Base-by-base conservation (phyloP, 2,329 filamentous ascomycete species). In the Hypoxylon sp. region DNA sequence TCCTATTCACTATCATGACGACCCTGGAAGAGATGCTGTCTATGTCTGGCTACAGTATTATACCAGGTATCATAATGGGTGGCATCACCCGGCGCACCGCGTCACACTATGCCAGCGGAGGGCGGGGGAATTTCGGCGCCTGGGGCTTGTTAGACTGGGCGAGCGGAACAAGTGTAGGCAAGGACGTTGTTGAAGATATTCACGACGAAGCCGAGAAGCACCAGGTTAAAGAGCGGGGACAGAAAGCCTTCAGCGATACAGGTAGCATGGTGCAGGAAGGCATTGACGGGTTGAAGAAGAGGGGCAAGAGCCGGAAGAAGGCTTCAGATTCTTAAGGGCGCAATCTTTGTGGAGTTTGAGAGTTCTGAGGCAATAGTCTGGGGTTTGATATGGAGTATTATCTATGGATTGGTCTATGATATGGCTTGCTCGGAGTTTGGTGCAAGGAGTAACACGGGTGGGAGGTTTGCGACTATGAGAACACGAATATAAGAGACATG, bases 1-100 rank as follows among this genome's bases (percentile, higher is more conserved):
- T 92, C 60, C 73, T 91, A 9, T 86, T 92, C 67, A 81, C 89
- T 14, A 83, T 84, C 0, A 74, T 93, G 25, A 85, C 86, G 67
- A 91, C 89, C 2, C 73, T 89, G 0, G 89, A 93, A 69, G 90
- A 92, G 69, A 87, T 88, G 0, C 80, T 92, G 50, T 81, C 88
- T 27, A 88, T 87, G 78, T 91, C 88, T 0, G 90, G 91, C 0
- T 94, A 93, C 77, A 86, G 83, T 14, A 79, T 87, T 5, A 78
- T 87, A 0, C 85, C 85, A 0, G 85, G 85, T 0, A 81, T 87
- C 47, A 68, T 87, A 65, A 81, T 86, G 80, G 81, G 84, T 43
- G 84, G 84, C 8, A 82, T 87, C 63, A 74, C 81, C 5, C 77
- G 78, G 9, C 81, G 81, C 19, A 79, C 77, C 0, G 78, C 79